Evolutionary conservation across 192 early-diverging fungal species (phyloP).

Genomic region (Phlyctochytrium bullatum): DNA sequence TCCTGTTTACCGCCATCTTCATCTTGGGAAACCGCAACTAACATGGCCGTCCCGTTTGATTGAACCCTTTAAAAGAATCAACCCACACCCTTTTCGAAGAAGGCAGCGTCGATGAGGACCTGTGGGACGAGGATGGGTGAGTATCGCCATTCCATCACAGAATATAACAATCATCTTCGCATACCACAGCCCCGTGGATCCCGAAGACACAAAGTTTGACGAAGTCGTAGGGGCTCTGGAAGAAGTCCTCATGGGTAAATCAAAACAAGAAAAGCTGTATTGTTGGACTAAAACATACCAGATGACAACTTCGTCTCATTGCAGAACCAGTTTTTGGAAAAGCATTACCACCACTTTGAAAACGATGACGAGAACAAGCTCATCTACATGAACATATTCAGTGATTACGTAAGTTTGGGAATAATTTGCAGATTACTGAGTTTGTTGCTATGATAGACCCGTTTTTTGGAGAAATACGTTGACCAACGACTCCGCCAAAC

Average conservation of each 20-base stretch:
- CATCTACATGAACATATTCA: constrained; percentile 54
- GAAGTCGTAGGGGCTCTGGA: constrained; percentile 47
- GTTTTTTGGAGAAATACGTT: constrained; percentile 40
- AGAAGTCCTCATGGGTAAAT: constrained; percentile 49
- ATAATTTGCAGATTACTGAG: background rate
- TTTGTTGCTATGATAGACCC: constrained; percentile 17
- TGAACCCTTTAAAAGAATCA: no score
- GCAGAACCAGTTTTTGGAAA: constrained; percentile 41
- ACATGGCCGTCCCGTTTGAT: no score
- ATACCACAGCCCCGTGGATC: constrained; percentile 1
- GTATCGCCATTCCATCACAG: background rate
- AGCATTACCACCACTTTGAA: constrained; percentile 34
- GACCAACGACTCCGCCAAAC: constrained; percentile 27
- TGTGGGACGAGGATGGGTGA: background rate
- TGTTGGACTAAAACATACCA: constrained; percentile 5
- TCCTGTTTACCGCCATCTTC: no score
- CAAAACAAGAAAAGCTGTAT: background rate
- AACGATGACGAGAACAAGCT: constrained; percentile 58
- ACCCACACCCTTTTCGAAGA: background rate
- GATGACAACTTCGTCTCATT: constrained; percentile 39
- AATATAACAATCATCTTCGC: background rate
- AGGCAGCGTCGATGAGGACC: background rate
- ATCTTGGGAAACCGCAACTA: no score
- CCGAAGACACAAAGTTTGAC: constrained; percentile 44
- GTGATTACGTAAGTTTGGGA: constrained; percentile 39